Evolutionary conservation across 108 stramenopile species (phyloP), one percentile per base, ranked within the genome.

Genomic region (Cylindrotheca closterium): DNA sequence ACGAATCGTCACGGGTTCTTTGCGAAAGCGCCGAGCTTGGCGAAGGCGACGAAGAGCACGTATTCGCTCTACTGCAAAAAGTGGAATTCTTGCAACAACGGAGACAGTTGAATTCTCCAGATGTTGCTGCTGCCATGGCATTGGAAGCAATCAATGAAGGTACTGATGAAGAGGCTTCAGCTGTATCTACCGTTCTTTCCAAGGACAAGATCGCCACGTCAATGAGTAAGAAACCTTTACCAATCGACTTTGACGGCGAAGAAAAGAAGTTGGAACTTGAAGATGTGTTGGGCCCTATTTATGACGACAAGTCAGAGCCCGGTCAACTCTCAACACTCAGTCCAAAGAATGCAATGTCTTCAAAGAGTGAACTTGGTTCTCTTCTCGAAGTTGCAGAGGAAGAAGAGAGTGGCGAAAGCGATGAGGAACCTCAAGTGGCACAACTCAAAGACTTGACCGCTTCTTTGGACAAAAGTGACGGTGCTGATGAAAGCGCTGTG

Each of bases 1-100:
- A 73, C 24, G 42, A 46, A 42, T 61, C 71, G 8, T 45, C 61
- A 18, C 24, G 55, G 23, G 33, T 47, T 4, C 47, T 73, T 27
- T 65, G 58, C 34, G 18, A 42, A n/a, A 73, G 71, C 53, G 34
- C 57, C 5, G 63, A 65, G 31, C 30, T 73, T n/a, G 49, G 45
- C 47, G 64, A 65, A 19, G 48, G 51, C 0, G 46, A 54, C 18
- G 67, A 79, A 33, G 70, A 61, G 23, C 47, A 62, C 50, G 68
- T 65, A 7, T 63, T 56, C 33, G 47, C 61, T 34, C 42, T 79
- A 42, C 60, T 79, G 7, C 49, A 70, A 52, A 58, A 67, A 46
- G 55, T 79, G 1, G 68, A 79, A 57, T 55, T 53, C 28, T 30
- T 73, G 37, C 55, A 63, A 48, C 33, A 64, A 0, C 28, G 63